Evolutionary conservation across 2,329 filamentous ascomycete genomes (phyloP).

Genomic region (Clonostachys solani): DNA sequence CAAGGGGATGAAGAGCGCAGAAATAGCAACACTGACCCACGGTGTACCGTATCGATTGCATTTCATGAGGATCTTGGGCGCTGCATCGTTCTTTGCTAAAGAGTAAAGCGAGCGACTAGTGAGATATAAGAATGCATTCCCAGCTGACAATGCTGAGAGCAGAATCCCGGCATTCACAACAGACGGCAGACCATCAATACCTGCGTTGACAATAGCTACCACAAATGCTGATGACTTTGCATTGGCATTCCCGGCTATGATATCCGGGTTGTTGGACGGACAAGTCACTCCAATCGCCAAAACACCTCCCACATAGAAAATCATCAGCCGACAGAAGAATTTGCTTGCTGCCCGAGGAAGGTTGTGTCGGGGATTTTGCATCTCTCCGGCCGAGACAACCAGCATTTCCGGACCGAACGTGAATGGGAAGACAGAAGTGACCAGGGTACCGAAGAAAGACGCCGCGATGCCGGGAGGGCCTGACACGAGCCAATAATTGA

Average conservation of each 20-base stretch:
- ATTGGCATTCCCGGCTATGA: conserved; percentile 75
- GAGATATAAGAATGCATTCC: conserved; percentile 55
- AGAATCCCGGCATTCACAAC: conserved; percentile 59
- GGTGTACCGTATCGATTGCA: conserved; percentile 62
- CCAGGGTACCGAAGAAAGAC: conserved; percentile 60
- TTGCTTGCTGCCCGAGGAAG: conserved; percentile 70
- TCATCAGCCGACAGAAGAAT: conserved; percentile 72
- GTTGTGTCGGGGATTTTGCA: conserved; percentile 65
- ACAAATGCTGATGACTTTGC: conserved; percentile 65
- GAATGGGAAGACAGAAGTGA: conserved; percentile 65
- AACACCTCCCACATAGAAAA: conserved; percentile 60
- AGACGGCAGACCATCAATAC: conserved; percentile 43
- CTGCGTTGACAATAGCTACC: conserved; percentile 49
- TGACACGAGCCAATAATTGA: conserved; percentile 54
- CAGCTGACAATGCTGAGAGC: conserved; percentile 54
- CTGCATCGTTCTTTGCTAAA: conserved; percentile 61
- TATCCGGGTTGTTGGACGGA: conserved; percentile 52
- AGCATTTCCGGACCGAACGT: conserved; percentile 69
- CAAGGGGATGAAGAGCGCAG: conserved; percentile 55
- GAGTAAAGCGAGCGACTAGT: conserved; percentile 55
- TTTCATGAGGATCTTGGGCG: conserved; percentile 52
- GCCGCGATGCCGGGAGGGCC: conserved; percentile 58
- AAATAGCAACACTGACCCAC: conserved; percentile 50
- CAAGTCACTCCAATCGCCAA: conserved; percentile 72
- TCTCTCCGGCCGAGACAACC: conserved; percentile 75